These are phyloP conservation scores for Fusarium udum DNA, from an alignment of 2,329 filamentous ascomycete species.

Conservation along the genomic window DNA sequence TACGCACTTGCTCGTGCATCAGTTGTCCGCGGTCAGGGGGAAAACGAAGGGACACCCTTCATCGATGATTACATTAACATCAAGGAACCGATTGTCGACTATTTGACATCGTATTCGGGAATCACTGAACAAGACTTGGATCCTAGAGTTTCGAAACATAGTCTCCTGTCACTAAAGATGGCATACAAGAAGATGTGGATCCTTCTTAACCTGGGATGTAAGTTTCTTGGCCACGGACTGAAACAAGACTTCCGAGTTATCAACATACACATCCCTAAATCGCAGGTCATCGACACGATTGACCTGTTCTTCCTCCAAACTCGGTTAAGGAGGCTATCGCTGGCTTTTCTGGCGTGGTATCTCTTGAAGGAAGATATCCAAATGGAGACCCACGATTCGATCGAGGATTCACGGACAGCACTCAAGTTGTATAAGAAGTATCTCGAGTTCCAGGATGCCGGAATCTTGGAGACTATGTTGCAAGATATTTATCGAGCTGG, in stretches of 20 bases:
- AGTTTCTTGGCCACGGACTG: constrained; percentile 92
- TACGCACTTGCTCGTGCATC: constrained; percentile 94
- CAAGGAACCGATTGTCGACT: constrained; percentile 91
- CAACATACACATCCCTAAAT: constrained; percentile 93
- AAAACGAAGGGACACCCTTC: constrained; percentile 83
- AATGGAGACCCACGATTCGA: constrained; percentile 89
- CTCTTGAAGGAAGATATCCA: constrained; percentile 95
- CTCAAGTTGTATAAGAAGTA: constrained; percentile 90
- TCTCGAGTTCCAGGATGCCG: constrained; percentile 86
- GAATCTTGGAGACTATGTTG: constrained; percentile 82
- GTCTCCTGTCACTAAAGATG: constrained; percentile 85
- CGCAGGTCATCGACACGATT: constrained; percentile 93
- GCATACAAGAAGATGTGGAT: constrained; percentile 99
- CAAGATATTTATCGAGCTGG: constrained; percentile 80
- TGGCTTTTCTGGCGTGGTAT: constrained; percentile 91
- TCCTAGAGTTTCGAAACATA: constrained; percentile 78
- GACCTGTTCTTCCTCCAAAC: constrained; percentile 87
- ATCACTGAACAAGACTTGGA: constrained; percentile 89
- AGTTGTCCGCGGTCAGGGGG: constrained; percentile 82
- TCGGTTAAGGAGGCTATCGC: constrained; percentile 84
- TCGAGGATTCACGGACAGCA: constrained; percentile 93
- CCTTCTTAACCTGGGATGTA: constrained; percentile 90
- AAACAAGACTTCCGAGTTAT: constrained; percentile 97
- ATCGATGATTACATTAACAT: constrained; percentile 98
- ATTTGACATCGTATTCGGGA: constrained; percentile 92